These are phyloP conservation scores for Xanthoparmelia taractica DNA, from an alignment of 495 filamentous ascomycete genomes.

Conservation along the genomic window DNA sequence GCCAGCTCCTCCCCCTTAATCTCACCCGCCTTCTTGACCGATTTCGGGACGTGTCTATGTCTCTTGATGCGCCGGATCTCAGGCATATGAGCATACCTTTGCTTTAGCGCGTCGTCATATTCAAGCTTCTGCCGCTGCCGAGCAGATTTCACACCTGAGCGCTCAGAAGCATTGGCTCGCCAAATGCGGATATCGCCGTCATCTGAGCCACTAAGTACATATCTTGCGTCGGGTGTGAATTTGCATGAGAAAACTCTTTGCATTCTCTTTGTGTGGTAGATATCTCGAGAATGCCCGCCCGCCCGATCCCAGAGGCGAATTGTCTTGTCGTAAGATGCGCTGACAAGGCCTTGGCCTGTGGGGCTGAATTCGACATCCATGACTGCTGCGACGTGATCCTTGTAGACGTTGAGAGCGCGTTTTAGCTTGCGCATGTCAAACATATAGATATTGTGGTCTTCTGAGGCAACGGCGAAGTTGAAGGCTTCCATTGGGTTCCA, in stretches of 20 bases:
- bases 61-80: conserved; percentile 85
- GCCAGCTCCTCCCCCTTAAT: conserved; percentile 89
- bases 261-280: conserved; percentile 98
- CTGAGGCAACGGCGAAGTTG: conserved; percentile 73
- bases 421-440: conserved; percentile 84
- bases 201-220: conserved; percentile 77
- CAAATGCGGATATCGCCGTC: conserved; percentile 93
- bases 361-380: conserved; percentile 96
- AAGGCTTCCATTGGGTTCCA: conserved; percentile 98
- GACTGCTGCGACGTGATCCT: conserved; percentile 91
- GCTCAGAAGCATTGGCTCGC: conserved; percentile 78
- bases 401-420: conserved; percentile 81
- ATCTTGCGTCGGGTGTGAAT: conserved; percentile 83
- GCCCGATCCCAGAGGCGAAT: conserved; percentile 73
- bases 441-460: conserved; percentile 72
- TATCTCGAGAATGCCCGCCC: conserved; percentile 76
- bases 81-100: conserved; percentile 90
- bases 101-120: conserved; percentile 77
- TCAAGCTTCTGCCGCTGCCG: conserved; percentile 80
- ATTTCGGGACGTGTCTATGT: conserved; percentile 86
- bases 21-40: conserved; percentile 93
- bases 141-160: conserved; percentile 77
- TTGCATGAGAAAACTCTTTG: conserved; percentile 82
- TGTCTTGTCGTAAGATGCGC: conserved; percentile 77
- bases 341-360: conserved; percentile 88